Percentiles rank a stretch among this genome's conserved stretches.
phyloP scores from a whole-genome alignment of 345 rosid species.

The Hevea brasiliensis region DNA sequence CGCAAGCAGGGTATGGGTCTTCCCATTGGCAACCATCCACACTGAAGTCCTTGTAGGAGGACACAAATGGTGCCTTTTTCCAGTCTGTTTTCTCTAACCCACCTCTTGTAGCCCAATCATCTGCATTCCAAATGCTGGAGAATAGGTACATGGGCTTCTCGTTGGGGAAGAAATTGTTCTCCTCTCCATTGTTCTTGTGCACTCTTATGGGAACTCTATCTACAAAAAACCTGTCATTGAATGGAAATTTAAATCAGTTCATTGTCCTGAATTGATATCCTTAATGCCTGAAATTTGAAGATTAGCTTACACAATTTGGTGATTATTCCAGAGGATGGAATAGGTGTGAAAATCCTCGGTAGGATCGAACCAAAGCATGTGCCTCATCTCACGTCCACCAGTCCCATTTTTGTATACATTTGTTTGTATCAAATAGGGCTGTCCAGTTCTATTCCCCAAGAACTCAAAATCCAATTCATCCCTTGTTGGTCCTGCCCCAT shows the following conservation, averaged over 20 bases:
- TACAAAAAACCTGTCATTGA: constrained; percentile 62
- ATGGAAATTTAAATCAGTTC: neutral
- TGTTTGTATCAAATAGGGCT: constrained; percentile 87
- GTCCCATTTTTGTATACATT: constrained; percentile 90
- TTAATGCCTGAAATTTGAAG: neutral
- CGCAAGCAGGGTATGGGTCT: constrained; percentile 86
- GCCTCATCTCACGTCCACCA: constrained; percentile 90
- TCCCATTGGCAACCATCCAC: constrained; percentile 90
- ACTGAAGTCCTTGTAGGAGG: constrained; percentile 80
- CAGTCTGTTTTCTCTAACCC: constrained; percentile 95
- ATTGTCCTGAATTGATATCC: no score
- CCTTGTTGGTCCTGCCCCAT: constrained; percentile 91
- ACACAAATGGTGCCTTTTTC: constrained; percentile 84
- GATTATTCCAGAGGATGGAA: constrained; percentile 78
- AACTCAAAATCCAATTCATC: constrained; percentile 96
- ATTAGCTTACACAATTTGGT: constrained; percentile 66
- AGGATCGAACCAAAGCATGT: constrained; percentile 94
- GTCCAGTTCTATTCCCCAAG: constrained; percentile 86
- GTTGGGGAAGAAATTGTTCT: constrained; percentile 81
- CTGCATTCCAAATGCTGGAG: constrained; percentile 98
- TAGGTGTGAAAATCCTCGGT: constrained; percentile 79
- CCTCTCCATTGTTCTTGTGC: constrained; percentile 71
- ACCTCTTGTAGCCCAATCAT: constrained; percentile 96
- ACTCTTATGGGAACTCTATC: constrained; percentile 82
- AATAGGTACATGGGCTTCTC: constrained; percentile 96